Percentiles rank a stretch among this genome's conserved stretches.
Evolutionary conservation across 2,329 filamentous ascomycete species (phyloP).

Genomic region (Tympanopsis confertula): DNA sequence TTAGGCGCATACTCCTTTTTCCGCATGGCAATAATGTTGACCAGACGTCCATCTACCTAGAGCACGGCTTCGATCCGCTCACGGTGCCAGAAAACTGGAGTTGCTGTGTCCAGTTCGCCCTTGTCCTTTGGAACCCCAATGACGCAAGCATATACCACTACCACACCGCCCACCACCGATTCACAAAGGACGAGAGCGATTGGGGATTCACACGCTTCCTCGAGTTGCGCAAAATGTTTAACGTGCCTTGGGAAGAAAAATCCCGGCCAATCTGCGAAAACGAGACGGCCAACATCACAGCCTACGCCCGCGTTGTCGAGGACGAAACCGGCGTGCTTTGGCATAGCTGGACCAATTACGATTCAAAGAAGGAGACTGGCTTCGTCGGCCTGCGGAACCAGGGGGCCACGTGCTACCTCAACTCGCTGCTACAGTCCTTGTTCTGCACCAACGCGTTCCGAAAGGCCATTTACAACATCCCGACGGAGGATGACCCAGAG

Average conservation of each 20-base stretch:
- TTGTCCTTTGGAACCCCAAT: slow-evolving; percentile 89
- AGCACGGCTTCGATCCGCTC: slow-evolving; percentile 73
- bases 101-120: slow-evolving; percentile 86
- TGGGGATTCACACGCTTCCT: slow-evolving; percentile 97
- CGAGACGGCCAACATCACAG: slow-evolving; percentile 68
- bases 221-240: slow-evolving; percentile 77
- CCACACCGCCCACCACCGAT: slow-evolving; percentile 82
- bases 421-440: slow-evolving; percentile 72
- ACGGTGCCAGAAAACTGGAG: slow-evolving; percentile 85
- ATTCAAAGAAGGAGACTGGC: slow-evolving; percentile 97
- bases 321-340: slow-evolving; percentile 82
- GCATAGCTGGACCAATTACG: slow-evolving; percentile 89
- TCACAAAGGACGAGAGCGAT: slow-evolving; percentile 90
- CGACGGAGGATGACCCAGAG: slow-evolving; percentile 73
- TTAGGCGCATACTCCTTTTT: slow-evolving; percentile 86
- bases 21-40: slow-evolving; percentile 92
- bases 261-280: slow-evolving; percentile 65
- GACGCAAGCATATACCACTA: slow-evolving; percentile 78
- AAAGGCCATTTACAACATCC: slow-evolving; percentile 95
- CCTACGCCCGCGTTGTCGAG: slow-evolving; percentile 70
- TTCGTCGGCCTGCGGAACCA: slow-evolving; percentile 96
- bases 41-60: slow-evolving; percentile 86
- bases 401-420: slow-evolving; percentile 82
- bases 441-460: slow-evolving; percentile 89
- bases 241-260: slow-evolving; percentile 60